Evolutionary conservation across 1,284 basidiomycete genomes (phyloP).

Genomic region (Somion occarium): DNA sequence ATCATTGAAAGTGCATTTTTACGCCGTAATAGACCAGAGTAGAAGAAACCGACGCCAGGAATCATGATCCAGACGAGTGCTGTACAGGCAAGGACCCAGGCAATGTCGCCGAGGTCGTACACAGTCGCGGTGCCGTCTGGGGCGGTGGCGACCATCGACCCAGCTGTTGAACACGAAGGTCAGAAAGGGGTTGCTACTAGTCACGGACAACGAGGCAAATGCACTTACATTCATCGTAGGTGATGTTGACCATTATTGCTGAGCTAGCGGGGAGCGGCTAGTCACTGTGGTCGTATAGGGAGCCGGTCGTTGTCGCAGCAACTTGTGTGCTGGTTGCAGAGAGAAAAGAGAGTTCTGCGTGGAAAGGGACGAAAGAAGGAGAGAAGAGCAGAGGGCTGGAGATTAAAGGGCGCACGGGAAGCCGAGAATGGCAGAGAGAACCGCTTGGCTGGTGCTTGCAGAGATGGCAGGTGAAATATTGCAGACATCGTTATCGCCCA

Average conservation of each 20-base stretch:
- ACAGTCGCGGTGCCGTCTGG: conserved; percentile 32
- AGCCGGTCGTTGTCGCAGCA: too few species aligned
- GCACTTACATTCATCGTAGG: conserved; percentile 44
- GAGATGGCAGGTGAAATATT: background rate
- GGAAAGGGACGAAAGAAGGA: conserved; percentile 2
- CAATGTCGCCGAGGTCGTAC: conserved; percentile 79
- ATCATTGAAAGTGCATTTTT: conserved; percentile 96
- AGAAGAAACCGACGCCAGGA: conserved; percentile 88
- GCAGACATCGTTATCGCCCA: conserved; percentile 2
- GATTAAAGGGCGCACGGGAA: conserved; percentile 13
- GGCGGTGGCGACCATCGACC: conserved; percentile 32
- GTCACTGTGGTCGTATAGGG: background rate
- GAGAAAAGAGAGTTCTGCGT: conserved; percentile 4
- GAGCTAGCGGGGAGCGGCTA: conserved; percentile 4
- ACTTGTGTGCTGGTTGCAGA: background rate
- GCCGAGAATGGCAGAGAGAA: conserved; percentile 4
- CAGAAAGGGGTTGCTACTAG: background rate
- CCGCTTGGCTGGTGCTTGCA: background rate
- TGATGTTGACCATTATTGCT: conserved; percentile 45
- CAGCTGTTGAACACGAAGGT: conserved; percentile 16
- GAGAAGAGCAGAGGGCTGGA: conserved; percentile 2
- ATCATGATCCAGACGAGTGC: conserved; percentile 91
- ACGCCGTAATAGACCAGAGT: conserved; percentile 77
- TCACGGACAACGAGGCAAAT: background rate
- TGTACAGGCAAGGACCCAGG: conserved; percentile 69